A percentile compares a stretch with the other conserved stretches of the same genome.
Evolutionary conservation across 2,329 filamentous ascomycete species (phyloP).

Genomic region (Fonsecaea nubica): DNA sequence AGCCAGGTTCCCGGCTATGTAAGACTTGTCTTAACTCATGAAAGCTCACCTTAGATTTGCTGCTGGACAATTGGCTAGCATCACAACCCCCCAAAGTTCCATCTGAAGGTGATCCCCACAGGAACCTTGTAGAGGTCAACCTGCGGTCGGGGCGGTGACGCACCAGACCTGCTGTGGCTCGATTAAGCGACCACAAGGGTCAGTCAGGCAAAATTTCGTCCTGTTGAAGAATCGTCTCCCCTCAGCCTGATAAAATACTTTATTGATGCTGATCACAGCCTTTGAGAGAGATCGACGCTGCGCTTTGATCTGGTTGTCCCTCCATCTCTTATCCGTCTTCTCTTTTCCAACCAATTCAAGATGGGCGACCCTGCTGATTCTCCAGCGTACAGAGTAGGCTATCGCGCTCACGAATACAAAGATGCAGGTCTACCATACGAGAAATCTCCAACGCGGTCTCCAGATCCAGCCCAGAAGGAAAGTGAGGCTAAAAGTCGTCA

Average conservation of each 20-base stretch:
- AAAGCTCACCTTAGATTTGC: not conserved
- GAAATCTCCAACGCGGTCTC: not conserved
- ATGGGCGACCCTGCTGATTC: not conserved
- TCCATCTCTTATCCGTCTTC: not conserved
- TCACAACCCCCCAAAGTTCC: not conserved
- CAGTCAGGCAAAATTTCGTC: not conserved
- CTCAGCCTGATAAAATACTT: not conserved
- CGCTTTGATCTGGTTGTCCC: not conserved
- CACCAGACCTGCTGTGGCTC: not conserved
- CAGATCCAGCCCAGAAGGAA: not conserved
- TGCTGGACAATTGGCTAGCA: not conserved
- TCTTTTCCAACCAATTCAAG: not conserved
- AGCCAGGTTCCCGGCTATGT: not conserved
- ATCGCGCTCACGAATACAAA: not conserved
- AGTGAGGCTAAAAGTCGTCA: not conserved
- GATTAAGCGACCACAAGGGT: not conserved
- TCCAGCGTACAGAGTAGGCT: not conserved
- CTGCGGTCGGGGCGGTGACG: not conserved
- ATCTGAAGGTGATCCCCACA: not conserved
- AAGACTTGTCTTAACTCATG: not conserved
- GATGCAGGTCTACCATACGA: not conserved
- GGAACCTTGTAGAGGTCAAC: not conserved
- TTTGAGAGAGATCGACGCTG: not conserved
- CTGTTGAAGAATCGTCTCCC: not conserved
- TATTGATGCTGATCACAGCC: too few relatives aligned